Conservation (phyloP, 441 rosid genomes). For the Arabidopsis lyrata region DNA sequence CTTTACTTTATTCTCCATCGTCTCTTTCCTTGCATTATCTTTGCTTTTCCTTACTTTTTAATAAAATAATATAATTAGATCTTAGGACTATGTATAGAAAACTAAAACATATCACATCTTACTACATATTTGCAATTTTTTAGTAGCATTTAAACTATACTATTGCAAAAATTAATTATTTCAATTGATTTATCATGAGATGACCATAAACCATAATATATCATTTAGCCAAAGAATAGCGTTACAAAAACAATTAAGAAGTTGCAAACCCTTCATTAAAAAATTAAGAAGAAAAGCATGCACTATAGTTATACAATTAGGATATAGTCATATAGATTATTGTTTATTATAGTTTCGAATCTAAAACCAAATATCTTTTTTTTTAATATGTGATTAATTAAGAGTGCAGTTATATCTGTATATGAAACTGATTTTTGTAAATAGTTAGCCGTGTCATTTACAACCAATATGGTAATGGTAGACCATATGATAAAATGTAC, state of each 20-base stretch:
- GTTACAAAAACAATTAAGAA: neutral
- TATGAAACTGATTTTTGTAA: neutral
- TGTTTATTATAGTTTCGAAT: neutral
- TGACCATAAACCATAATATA: neutral
- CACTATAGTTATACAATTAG: neutral
- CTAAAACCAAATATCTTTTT: neutral
- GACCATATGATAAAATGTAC: neutral
- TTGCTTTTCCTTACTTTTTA: conserved; percentile 38
- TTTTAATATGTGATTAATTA: neutral
- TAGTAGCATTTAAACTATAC: neutral
- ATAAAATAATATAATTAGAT: conserved; percentile 15
- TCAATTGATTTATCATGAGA: neutral
- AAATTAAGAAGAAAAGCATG: neutral
- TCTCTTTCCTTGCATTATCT: conserved; percentile 42
- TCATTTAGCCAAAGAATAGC: conserved; percentile 1
- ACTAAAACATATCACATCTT: conserved; percentile 31
- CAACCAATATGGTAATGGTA: neutral
- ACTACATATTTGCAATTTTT: conserved; percentile 20
- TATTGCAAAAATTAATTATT: neutral
- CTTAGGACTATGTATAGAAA: conserved; percentile 23
- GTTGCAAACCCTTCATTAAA: neutral
- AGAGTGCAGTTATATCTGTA: neutral
- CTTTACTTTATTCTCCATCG: conserved; percentile 43
- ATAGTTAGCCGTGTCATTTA: neutral
- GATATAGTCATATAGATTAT: neutral